These are phyloP conservation scores for Neonectria hederae DNA, from an alignment of 2,329 filamentous ascomycete genomes.

Conservation along the genomic window DNA sequence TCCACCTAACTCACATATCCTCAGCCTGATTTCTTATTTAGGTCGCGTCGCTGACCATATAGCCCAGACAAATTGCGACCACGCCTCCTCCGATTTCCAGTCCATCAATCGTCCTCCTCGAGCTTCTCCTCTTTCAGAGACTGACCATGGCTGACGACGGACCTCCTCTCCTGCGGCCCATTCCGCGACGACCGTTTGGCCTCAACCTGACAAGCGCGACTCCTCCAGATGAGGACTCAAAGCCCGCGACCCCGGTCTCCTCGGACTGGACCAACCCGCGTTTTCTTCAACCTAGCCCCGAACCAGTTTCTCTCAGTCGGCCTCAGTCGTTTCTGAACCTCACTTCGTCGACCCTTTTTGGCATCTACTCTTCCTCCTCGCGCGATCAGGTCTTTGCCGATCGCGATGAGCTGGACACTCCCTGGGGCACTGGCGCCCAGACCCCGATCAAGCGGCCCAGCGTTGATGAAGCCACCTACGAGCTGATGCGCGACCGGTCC, in stretches of 20 bases:
- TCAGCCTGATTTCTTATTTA: slow-evolving; percentile 11
- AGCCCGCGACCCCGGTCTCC: slow-evolving; percentile 29
- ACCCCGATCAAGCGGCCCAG: slow-evolving; percentile 65
- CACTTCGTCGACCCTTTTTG: slow-evolving; percentile 87
- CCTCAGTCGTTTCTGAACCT: slow-evolving; percentile 86
- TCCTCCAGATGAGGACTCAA: slow-evolving; percentile 50
- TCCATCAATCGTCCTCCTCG: not conserved
- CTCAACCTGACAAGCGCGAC: slow-evolving; percentile 60
- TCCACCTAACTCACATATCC: not conserved
- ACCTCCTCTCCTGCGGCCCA: slow-evolving; percentile 71
- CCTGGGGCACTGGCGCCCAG: slow-evolving; percentile 81
- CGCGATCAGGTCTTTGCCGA: slow-evolving; percentile 54
- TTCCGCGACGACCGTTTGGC: slow-evolving; percentile 77
- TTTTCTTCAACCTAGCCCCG: slow-evolving; percentile 52
- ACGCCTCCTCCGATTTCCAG: not conserved
- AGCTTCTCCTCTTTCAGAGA: not conserved
- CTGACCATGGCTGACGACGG: slow-evolving; percentile 52
- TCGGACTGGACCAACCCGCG: slow-evolving; percentile 48
- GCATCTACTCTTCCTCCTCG: slow-evolving; percentile 81
- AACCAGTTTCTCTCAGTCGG: slow-evolving; percentile 62
- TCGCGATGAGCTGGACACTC: slow-evolving; percentile 69
- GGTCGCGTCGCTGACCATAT: slow-evolving; percentile 9
- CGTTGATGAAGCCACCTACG: slow-evolving; percentile 56
- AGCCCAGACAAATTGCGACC: not conserved
- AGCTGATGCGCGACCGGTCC: slow-evolving; percentile 54